These are phyloP conservation scores for Cercophora newfieldiana DNA, from an alignment of 495 filamentous ascomycete species.

Conservation along the genomic window DNA sequence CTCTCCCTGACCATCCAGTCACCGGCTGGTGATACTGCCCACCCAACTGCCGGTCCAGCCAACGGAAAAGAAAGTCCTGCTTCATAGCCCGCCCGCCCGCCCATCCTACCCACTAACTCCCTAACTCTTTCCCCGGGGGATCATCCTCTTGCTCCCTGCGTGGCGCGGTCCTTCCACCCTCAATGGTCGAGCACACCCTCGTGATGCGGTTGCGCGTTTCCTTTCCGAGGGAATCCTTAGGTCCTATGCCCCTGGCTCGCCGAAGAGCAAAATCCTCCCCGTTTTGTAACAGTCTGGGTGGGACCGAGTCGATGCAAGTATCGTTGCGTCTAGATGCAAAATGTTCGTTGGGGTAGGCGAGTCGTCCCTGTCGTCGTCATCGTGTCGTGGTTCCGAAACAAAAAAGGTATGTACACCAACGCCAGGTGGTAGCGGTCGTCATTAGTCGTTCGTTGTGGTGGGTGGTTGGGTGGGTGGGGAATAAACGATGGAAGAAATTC, in stretches of 20 bases:
- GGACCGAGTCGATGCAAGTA: neutral
- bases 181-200: neutral
- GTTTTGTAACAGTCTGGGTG: neutral
- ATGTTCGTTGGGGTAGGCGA: constrained; percentile 8
- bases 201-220: neutral
- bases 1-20: neutral
- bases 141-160: neutral
- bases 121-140: neutral
- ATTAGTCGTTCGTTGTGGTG: constrained; percentile 9
- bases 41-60: neutral
- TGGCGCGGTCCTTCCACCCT: neutral
- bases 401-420: constrained; percentile 7
- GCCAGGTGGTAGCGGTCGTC: constrained; percentile 15
- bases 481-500: constrained; percentile 9
- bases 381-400: constrained; percentile 2
- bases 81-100: neutral
- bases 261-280: constrained; percentile 3
- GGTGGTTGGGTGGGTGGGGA: neutral
- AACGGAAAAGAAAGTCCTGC: neutral
- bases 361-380: constrained; percentile 2
- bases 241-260: neutral
- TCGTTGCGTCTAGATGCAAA: neutral
- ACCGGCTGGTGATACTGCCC: neutral
- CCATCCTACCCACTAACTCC: neutral
- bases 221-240: neutral